A percentile compares a stretch with the other conserved stretches of the same genome.
These are phyloP conservation scores for Cynanchum wilfordii DNA, from an alignment of 257 asterid genomes.

Conservation along the genomic window DNA sequence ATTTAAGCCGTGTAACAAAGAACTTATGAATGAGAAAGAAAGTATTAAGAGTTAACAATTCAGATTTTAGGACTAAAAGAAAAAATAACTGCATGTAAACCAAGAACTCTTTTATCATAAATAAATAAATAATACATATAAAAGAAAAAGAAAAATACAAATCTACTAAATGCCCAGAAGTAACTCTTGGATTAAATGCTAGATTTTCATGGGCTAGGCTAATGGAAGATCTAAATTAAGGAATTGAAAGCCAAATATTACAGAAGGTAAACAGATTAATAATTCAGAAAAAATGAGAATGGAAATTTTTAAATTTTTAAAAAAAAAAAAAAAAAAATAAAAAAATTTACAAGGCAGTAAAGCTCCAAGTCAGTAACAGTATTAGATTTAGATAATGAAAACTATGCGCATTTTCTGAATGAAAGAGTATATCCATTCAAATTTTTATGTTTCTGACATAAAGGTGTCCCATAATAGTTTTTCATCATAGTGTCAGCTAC, in stretches of 20 bases:
- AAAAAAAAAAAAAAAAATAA: too few species aligned
- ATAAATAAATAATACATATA: neutral
- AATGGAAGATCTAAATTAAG: neutral
- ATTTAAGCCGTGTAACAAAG: neutral
- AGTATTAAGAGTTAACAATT: neutral
- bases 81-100: neutral
- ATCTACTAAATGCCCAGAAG: neutral
- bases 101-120: neutral
- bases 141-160: neutral
- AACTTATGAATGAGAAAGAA: neutral
- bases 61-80: neutral
- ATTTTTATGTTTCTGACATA: neutral
- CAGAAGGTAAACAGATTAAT: neutral
- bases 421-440: neutral
- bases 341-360: neutral
- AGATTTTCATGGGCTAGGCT: neutral
- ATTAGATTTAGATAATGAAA: neutral
- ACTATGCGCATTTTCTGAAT: neutral
- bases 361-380: neutral
- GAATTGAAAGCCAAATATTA: neutral
- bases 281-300: neutral
- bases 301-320: too few species aligned
- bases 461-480: neutral
- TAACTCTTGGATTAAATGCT: neutral
- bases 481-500: neutral